These are phyloP conservation scores for Podila verticillata DNA, from an alignment of 192 early-diverging fungal genomes.

Conservation along the genomic window DNA sequence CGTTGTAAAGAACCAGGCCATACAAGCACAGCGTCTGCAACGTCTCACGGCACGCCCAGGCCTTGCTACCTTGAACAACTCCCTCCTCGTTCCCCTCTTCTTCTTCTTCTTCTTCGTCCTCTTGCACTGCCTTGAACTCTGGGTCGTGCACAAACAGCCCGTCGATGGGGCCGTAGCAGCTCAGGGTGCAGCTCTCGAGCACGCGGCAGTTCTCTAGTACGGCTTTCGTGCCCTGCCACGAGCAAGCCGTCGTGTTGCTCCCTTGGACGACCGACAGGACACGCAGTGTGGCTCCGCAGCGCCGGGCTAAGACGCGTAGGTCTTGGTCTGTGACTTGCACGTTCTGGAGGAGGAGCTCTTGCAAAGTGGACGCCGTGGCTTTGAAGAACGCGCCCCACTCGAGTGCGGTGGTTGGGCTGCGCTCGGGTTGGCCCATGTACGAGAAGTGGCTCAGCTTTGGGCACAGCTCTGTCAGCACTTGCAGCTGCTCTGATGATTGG, in stretches of 20 bases:
- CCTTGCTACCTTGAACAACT: no score
- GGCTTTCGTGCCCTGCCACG: neutral
- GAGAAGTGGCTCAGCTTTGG: neutral
- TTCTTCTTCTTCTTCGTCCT: neutral
- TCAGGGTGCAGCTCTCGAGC: neutral
- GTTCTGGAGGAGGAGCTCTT: neutral
- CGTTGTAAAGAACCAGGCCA: neutral
- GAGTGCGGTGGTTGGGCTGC: neutral
- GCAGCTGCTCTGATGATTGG: neutral
- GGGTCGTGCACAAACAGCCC: neutral
- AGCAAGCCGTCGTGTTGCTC: neutral
- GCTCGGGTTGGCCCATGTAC: neutral
- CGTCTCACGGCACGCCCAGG: neutral
- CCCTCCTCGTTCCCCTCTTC: neutral
- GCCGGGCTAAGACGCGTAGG: neutral
- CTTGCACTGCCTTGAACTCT: neutral
- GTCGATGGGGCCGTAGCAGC: neutral
- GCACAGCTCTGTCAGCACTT: neutral
- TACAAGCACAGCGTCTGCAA: neutral
- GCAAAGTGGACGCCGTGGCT: neutral
- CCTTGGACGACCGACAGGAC: neutral
- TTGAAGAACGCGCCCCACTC: neutral
- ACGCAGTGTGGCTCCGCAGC: neutral
- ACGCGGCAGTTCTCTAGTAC: conserved; percentile 4
- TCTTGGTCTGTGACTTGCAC: neutral